Percentiles rank a stretch among this genome's conserved stretches.
These are phyloP conservation scores for Suillus sp. DNA, from an alignment of 768 basidiomycete species.

Conservation along the genomic window DNA sequence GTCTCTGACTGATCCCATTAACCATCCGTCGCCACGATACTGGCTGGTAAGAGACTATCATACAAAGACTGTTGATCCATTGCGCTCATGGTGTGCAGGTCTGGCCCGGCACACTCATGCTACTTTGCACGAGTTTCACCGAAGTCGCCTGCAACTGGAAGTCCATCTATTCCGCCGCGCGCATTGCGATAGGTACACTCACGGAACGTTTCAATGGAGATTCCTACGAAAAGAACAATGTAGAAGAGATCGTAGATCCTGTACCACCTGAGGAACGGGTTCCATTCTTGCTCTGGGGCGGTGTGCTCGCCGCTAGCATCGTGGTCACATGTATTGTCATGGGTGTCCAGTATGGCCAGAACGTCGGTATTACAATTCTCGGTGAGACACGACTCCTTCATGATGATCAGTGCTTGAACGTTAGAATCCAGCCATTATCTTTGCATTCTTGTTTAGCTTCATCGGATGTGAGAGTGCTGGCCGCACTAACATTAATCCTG, in stretches of 20 bases:
- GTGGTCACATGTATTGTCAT: constrained; percentile 56
- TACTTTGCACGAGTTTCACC: constrained; percentile 49
- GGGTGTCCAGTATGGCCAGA: constrained; percentile 55
- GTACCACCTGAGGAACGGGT: constrained; percentile 57
- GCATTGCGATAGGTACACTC: constrained; percentile 11
- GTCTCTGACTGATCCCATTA: constrained; percentile 48
- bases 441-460: constrained; percentile 68
- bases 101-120: constrained; percentile 43
- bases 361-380: constrained; percentile 39
- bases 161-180: constrained; percentile 20
- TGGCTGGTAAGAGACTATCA: constrained; percentile 42
- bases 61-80: background rate
- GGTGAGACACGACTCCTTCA: constrained; percentile 14
- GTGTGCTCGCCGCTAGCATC: constrained; percentile 48
- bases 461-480: constrained; percentile 64
- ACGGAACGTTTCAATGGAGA: constrained; percentile 12
- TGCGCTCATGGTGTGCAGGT: constrained; percentile 18
- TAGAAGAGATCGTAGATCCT: constrained; percentile 50
- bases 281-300: constrained; percentile 56
- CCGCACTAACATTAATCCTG: constrained; percentile 62
- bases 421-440: constrained; percentile 41
- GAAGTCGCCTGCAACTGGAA: constrained; percentile 29
- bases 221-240: constrained; percentile 13
- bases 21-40: constrained; percentile 54
- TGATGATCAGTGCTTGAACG: background rate